Percentiles rank a stretch among this genome's conserved stretches.
Conservation (phyloP, 768 basidiomycete species). For the Mycena olivaceomarginata region DNA sequence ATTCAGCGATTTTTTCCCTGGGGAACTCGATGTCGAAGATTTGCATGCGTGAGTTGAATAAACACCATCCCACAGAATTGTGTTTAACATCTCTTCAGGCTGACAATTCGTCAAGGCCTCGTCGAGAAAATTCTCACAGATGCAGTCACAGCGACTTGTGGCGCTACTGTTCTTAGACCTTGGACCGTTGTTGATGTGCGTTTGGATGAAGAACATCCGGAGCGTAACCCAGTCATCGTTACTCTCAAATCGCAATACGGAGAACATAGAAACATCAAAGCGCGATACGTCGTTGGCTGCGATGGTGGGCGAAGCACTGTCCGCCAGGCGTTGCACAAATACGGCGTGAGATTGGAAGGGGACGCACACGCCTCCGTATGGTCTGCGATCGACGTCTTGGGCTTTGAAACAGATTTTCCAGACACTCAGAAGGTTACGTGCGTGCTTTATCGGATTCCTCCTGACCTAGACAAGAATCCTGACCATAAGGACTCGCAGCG, state of each 20-base stretch:
- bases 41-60: neutral
- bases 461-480: too few species aligned
- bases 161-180: slow-evolving; percentile 16
- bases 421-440: slow-evolving; percentile 25
- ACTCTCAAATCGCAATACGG: slow-evolving; percentile 30
- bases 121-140: slow-evolving; percentile 26
- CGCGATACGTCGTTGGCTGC: slow-evolving; percentile 26
- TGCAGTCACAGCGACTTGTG: neutral
- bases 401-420: slow-evolving; percentile 29
- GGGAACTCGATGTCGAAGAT: slow-evolving; percentile 18
- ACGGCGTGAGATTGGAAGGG: slow-evolving; percentile 9
- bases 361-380: slow-evolving; percentile 28
- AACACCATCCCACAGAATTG: neutral
- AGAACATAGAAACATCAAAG: slow-evolving; percentile 10
- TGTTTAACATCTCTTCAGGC: neutral
- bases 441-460: neutral
- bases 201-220: slow-evolving; percentile 9
- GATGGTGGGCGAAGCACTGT: slow-evolving; percentile 23
- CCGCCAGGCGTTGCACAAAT: slow-evolving; percentile 22
- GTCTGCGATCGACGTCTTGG: slow-evolving; percentile 29
- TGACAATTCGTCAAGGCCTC: slow-evolving; percentile 28
- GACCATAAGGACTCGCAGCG: neutral
- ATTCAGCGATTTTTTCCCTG: slow-evolving; percentile 17
- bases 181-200: slow-evolving; percentile 22
- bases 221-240: neutral